Evolutionary conservation across 768 basidiomycete species (phyloP), one percentile per base, ranked within the genome.

Genomic region (Gloeophyllum trabeum): DNA sequence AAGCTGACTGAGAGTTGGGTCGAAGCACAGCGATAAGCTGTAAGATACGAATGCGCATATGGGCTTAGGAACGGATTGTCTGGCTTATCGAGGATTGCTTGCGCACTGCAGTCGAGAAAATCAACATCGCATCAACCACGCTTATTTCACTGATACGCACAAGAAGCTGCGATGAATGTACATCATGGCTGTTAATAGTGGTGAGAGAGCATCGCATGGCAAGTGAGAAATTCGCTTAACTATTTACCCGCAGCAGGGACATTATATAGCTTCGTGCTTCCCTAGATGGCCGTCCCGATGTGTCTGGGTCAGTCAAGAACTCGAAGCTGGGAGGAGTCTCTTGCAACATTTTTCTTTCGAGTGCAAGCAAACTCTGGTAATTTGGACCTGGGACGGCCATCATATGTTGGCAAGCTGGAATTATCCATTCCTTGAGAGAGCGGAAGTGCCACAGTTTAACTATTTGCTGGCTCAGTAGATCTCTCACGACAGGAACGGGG

Each of bases 151-250:
- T n/a, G n/a, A n/a, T n/a, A n/a, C 28, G 10, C 16, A 32, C 28
- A 75, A 76, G 59, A 71, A 76, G 46, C 71, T 72, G 35, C 73
- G 56, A 47, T 76, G 74, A 1, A 76, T 57, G 50, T 74, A 74
- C 10, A 75, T 46, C 70, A 76, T 69, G 3, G 66, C 71, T 70
- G 18, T 46, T 4, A 25, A 14, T 10, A 24, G 24, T 18, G 24
- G 43, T 12, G 18, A n/a, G n/a, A n/a, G n/a, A n/a, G 6, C 7
- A 18, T 22, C 30, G 36, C 22, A 13, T 7, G 20, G 26, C 24
- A 32, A 19, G 22, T 47, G 28, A 26, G 21, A 28, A 26, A 24
- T 25, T 48, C n/a, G 73, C 71, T 71, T 46, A 73, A n/a, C n/a
- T n/a, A n/a, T n/a, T 70, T 50, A 70, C 70, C 4, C 70, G 57